Evolutionary conservation across 2,329 filamentous ascomycete species (phyloP).

Genomic region (Rutstroemia sp.): DNA sequence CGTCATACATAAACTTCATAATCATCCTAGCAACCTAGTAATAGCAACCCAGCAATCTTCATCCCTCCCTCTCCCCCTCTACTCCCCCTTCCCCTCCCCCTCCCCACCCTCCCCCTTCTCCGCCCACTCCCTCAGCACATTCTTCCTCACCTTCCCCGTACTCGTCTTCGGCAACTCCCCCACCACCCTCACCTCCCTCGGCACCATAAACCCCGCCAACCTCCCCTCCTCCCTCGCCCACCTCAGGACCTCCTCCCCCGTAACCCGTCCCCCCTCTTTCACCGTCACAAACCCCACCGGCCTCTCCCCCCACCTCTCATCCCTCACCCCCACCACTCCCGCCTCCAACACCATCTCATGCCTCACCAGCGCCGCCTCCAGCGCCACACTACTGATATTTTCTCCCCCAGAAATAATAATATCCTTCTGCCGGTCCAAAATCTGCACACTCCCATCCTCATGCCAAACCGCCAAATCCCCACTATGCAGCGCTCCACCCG

Average conservation of each 20-base stretch:
- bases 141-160: slow-evolving; percentile 96
- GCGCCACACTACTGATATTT: slow-evolving; percentile 89
- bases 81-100: not conserved
- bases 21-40: too few species aligned
- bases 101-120: slow-evolving; percentile 7
- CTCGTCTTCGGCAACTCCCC: slow-evolving; percentile 88
- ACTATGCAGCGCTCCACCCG: slow-evolving; percentile 77
- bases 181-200: slow-evolving; percentile 68
- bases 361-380: slow-evolving; percentile 82
- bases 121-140: slow-evolving; percentile 62
- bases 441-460: slow-evolving; percentile 82
- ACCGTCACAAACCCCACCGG: slow-evolving; percentile 90
- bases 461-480: slow-evolving; percentile 94
- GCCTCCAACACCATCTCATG: slow-evolving; percentile 88
- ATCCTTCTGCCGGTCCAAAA: slow-evolving; percentile 90
- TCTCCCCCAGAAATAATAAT: slow-evolving; percentile 97
- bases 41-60: too few species aligned
- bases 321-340: slow-evolving; percentile 79
- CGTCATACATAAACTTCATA: too few species aligned
- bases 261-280: slow-evolving; percentile 56
- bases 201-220: slow-evolving; percentile 89
- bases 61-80: too few species aligned
- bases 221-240: slow-evolving; percentile 75
- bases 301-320: slow-evolving; percentile 91
- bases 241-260: slow-evolving; percentile 63